Base-by-base conservation (phyloP, 1,284 basidiomycete species). In the Abortiporus biennis region DNA sequence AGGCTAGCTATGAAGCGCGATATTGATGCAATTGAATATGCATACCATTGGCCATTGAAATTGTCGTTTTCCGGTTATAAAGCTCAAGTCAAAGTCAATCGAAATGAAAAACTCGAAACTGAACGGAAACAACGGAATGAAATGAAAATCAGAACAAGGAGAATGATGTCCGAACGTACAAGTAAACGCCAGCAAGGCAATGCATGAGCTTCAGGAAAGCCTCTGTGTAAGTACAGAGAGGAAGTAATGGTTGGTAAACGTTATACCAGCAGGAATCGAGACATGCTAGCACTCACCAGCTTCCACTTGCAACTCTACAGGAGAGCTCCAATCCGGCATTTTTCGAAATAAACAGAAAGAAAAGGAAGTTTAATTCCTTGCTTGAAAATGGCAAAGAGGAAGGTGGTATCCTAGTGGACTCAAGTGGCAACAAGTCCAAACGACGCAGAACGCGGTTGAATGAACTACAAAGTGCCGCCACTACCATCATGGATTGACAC, bases 151-250 rank as follows among this genome's bases (percentile, higher is more conserved):
- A 34, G 33, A 8, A 17, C 8, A 34, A 34, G 11, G 33, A 34
- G 8, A 17, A 17, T 11, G 11, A 35, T 8, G 11, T 6, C 35
- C 6, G 35, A 21, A 63, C 49, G 59, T 52, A 78, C 81, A 83
- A 71, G 59, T 85, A 86, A 15, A 86, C 54, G 3, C 83, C 83
- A 4, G 84, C 64, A 42, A 85, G 59, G 35, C 64, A 65, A 54
- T 85, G 84, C 68, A 83, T 80, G 45, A 85, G 72, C 52, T 74
- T 80, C 46, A 63, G 65, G 61, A 84, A 85, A 44, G 73, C 72
- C 44, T 53, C 80, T 84, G 49, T 33, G 15, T 4, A 21, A 22
- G n/a, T 13, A 13, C 15, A 20, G 35, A 19, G 33, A 9, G 9
- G 16, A 35, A 9, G 16, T 35, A 35, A 13, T 22, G 35, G n/a